Base-by-base conservation (phyloP, 2,329 filamentous ascomycete species). In the Reticulascus tulasneorum region DNA sequence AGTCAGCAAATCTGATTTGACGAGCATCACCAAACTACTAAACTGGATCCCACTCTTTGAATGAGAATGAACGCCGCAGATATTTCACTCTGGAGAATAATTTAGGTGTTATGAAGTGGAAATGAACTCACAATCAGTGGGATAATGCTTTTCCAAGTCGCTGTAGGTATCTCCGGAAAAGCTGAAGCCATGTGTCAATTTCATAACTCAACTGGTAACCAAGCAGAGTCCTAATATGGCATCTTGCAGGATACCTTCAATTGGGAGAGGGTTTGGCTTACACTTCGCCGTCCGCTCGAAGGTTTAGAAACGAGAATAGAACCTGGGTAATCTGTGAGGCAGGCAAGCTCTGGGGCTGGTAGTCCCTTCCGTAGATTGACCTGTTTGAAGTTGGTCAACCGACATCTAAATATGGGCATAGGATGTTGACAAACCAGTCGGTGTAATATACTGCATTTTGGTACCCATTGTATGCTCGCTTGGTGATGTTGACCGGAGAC, bases 291-390 rank as follows among this genome's bases (percentile, higher is more conserved):
- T 83, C 76, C 1, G 75, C 56, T 8, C 69, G 67, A 13, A 94
- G 60, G 53, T 94, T 90, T 50, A 86, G 84, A 59, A 95, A 95
- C 3, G 88, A 75, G 52, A 78, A 94, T 3, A 94, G 70, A 2
- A 94, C 69, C 50, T 93, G 86, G 1, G 84, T 91, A 33, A 94
- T 64, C 44, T 87, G 69, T 3, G 77, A 69, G 3, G 71, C 77
- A 0, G 83, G 83, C 8, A 94, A 70, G 47, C 87, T 70, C 33
- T 82, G 73, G 0, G 86, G 83, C 37, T 84, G 73, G 53, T 83
- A 87, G 45, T 85, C 77, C 36, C 86, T 75, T 17, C 66, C 80
- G 52, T 94, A 93, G 33, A 87, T 85, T 26, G 77, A 82, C 84
- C 72, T 74, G 23, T 4, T 10, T 6, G 6, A 10, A 9, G 11